A percentile compares a stretch with the other conserved stretches of the same genome.
phyloP scores from a whole-genome alignment of 495 filamentous ascomycete genomes.

The Jackrogersella multiformis region DNA sequence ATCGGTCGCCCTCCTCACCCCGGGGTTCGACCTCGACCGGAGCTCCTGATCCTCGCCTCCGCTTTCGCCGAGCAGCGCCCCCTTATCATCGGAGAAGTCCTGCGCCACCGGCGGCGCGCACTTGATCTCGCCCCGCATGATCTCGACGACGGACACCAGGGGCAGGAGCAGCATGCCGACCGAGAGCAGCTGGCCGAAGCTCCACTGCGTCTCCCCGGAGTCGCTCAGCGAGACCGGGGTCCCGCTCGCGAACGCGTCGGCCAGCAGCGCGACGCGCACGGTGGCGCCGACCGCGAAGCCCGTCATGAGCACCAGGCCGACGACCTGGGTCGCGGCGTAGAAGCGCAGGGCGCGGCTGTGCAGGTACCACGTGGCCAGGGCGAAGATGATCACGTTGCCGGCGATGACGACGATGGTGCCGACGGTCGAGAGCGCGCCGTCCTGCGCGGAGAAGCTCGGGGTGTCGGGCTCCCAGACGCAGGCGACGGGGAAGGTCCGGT shows the following conservation, averaged over 20 bases:
- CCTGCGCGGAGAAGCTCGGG: slow-evolving; percentile 3
- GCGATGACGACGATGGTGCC: slow-evolving; percentile 64
- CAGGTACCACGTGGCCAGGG: slow-evolving; percentile 63
- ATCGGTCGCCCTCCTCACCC: slow-evolving; percentile 5
- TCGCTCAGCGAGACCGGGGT: slow-evolving; percentile 54
- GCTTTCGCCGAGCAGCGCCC: slow-evolving; percentile 21
- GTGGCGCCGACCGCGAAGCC: slow-evolving; percentile 61
- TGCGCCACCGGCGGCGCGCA: slow-evolving; percentile 51
- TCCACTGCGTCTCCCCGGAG: slow-evolving; percentile 63
- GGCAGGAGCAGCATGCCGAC: slow-evolving; percentile 64
- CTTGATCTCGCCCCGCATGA: slow-evolving; percentile 61
- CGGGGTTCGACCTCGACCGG: slow-evolving; percentile 15
- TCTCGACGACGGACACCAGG: slow-evolving; percentile 63
- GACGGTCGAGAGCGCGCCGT: slow-evolving; percentile 54
- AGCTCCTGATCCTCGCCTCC: slow-evolving; percentile 27
- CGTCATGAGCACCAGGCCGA: slow-evolving; percentile 58
- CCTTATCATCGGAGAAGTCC: slow-evolving; percentile 38
- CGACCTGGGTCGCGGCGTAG: slow-evolving; percentile 57
- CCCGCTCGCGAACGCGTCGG: slow-evolving; percentile 61
- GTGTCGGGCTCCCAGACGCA: slow-evolving; percentile 58
- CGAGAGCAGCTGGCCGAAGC: slow-evolving; percentile 65
- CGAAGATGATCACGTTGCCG: slow-evolving; percentile 61
- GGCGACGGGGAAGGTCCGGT: slow-evolving; percentile 60
- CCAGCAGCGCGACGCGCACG: slow-evolving; percentile 58
- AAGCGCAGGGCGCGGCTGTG: slow-evolving; percentile 57